Base-by-base conservation (phyloP, 2,329 filamentous ascomycete species). In the Aspergillus intermedius region DNA sequence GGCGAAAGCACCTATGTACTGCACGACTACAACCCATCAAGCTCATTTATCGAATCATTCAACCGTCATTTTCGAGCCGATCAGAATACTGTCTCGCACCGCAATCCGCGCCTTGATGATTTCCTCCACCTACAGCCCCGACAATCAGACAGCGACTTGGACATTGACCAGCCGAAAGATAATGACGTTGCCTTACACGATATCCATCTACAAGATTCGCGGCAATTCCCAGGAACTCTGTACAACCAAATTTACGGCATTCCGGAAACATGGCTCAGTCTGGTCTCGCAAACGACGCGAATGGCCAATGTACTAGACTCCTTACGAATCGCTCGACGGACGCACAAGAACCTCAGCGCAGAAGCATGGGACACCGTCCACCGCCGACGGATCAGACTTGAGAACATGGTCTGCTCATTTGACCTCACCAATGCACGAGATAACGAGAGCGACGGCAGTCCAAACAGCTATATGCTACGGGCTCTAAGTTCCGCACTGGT, bases 251-350 rank as follows among this genome's bases (percentile, higher is more conserved):
- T 74, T 6, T 74, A 74, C 44, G 70, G 71, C 2, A 68, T 74
- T 10, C 63, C 70, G 0, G 71, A 74, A 44, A 71, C 68, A 12
- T 74, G 71, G 69, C 60, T 74, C 2, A 71, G 68, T 30, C 59
- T 73, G 3, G 60, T 74, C 12, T 74, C 72, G 1, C 71, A 73
- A 48, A 72, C 71, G 1, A 73, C 70, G 1, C 59, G 71, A 23
- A 56, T 74, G 10, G 71, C 71, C 12, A 74, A 71, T 44, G 60
- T 66, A 4, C 52, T 65, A 48, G 63, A 65, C 30, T 60, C 52
- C 19, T 56, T 65, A 22, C 51, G 52, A 6, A 49, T 59, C 32
- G 58, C 59, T 4, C 56, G 56, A 10, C 46, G 48, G 1, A 35
- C 49, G 5, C 41, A 15, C 25, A 30, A 30, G 41, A 42, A 6